Conservation (phyloP, 371 early-diverging fungal genomes). For the Mucor irregularis region DNA sequence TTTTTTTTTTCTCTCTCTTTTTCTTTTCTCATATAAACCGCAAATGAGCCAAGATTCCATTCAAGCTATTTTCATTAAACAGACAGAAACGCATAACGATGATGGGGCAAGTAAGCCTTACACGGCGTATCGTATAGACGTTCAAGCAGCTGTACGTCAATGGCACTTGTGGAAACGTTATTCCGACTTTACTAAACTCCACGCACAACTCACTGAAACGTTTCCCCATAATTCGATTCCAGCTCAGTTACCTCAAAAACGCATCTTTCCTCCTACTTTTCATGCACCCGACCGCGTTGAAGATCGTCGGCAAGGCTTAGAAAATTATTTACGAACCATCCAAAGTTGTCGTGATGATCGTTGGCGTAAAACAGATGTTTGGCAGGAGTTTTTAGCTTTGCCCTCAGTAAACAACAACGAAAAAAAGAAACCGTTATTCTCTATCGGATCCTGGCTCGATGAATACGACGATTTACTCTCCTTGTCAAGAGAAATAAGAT, state of each 20-base stretch:
- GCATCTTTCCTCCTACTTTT: slow-evolving; percentile 61
- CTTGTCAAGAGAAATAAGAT: slow-evolving; percentile 68
- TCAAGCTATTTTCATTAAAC: slow-evolving; percentile 66
- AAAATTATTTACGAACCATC: slow-evolving; percentile 76
- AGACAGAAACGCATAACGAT: slow-evolving; percentile 55
- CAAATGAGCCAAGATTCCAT: slow-evolving; percentile 38
- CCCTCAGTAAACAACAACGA: slow-evolving; percentile 26
- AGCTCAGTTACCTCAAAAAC: slow-evolving; percentile 64
- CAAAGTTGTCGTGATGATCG: slow-evolving; percentile 70
- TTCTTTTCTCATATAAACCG: slow-evolving; percentile 15
- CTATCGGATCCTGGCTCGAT: slow-evolving; percentile 79
- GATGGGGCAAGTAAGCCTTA: slow-evolving; percentile 71
- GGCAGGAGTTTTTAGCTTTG: slow-evolving; percentile 75
- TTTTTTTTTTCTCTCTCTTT: slow-evolving; percentile 4
- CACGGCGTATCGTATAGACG: slow-evolving; percentile 67
- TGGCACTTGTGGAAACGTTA: slow-evolving; percentile 89
- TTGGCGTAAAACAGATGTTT: slow-evolving; percentile 74
- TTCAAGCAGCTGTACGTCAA: slow-evolving; percentile 76
- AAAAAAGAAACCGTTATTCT: slow-evolving; percentile 43
- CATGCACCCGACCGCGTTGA: slow-evolving; percentile 68
- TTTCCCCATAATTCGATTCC: slow-evolving; percentile 64
- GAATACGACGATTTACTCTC: slow-evolving; percentile 66
- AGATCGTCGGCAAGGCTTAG: slow-evolving; percentile 75
- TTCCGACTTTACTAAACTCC: slow-evolving; percentile 75
- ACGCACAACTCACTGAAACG: slow-evolving; percentile 43